Evolutionary conservation across 2,329 filamentous ascomycete species (phyloP).

Genomic region (Amesomyces nigricolor): DNA sequence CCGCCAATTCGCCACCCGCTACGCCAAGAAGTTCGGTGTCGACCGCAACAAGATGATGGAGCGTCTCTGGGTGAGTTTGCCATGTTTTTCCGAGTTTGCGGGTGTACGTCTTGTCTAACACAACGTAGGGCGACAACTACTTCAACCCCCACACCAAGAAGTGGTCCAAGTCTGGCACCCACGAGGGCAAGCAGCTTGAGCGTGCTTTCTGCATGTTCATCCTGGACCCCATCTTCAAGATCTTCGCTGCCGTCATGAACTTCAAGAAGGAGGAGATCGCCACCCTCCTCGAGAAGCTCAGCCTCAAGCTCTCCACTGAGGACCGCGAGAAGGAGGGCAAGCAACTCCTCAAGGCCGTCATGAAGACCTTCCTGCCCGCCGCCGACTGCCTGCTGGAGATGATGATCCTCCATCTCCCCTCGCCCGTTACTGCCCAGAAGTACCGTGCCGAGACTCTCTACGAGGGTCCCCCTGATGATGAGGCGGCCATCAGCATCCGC

Average conservation of each 20-base stretch:
- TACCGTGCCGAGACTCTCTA: slow-evolving; percentile 99
- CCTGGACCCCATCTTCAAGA: slow-evolving; percentile 99
- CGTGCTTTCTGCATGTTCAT: slow-evolving; percentile 99
- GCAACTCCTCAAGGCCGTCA: slow-evolving; percentile 93
- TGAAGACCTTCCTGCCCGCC: slow-evolving; percentile 97
- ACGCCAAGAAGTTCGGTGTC: slow-evolving; percentile 99
- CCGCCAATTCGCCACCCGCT: slow-evolving; percentile 91
- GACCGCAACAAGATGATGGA: slow-evolving; percentile 99
- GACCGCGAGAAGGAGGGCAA: slow-evolving; percentile 96
- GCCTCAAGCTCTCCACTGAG: slow-evolving; percentile 80
- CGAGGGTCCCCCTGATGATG: slow-evolving; percentile 92
- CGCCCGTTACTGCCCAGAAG: slow-evolving; percentile 88
- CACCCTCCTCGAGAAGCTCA: slow-evolving; percentile 83
- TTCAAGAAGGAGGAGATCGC: slow-evolving; percentile 92
- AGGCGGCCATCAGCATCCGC: slow-evolving; percentile 90
- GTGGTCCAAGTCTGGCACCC: slow-evolving; percentile 83
- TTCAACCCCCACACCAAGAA: slow-evolving; percentile 99
- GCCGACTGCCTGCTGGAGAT: slow-evolving; percentile 98
- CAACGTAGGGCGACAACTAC: slow-evolving; percentile 80
- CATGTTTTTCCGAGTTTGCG: background rate
- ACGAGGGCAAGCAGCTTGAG: slow-evolving; percentile 86
- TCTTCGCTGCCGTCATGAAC: slow-evolving; percentile 95
- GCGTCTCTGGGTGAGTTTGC: slow-evolving; percentile 80
- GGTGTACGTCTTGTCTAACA: slow-evolving; percentile 23
- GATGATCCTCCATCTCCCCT: slow-evolving; percentile 99